Base-by-base conservation (phyloP, 768 basidiomycete genomes). In the Collybiopsis confluens region DNA sequence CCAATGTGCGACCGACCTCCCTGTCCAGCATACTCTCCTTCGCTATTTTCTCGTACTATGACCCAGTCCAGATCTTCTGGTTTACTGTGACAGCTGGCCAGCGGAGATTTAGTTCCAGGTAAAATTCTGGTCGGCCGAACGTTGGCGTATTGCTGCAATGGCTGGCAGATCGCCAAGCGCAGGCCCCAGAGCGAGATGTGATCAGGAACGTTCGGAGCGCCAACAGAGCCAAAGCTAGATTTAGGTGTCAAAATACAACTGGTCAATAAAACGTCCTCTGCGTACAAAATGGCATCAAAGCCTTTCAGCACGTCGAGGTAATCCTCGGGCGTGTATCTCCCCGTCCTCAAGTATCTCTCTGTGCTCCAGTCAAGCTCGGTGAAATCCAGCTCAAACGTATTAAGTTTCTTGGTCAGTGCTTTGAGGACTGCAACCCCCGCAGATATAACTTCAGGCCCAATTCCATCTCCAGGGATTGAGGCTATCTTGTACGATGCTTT, bases 161-260 rank as follows among this genome's bases (percentile, higher is more conserved):
- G 74, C 44, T 78, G 76, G 46, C 80, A 73, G 61, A 82, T 80
- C 16, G 76, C 66, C 3, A 80, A 67, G 26, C 76, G 62, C 18
- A 78, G 72, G 20, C 74, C 76, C 80, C 79, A 82, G 27, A 82
- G 66, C 11, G 79, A 80, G 56, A 82, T 75, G 55, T 82, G 80
- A 65, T 82, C 80, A 20, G 80, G 79, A 2, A 81, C 77, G 27
- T 73, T 69, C 16, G 76, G 77, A 62, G 74, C 74, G 2, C 76
- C 78, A 45, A 79, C 78, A 51, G 64, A 65, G 52, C 56, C 28
- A 42, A 56, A 50, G 48, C 47, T 38, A 26, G 1, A 18, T 36
- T 8, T 9, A 15, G 21, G 45, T 26, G 15, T 30, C 6, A 4
- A 8, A 27, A 16, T 13, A 4, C 24, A 27, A 30, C 11, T 3